Conservation (phyloP, 495 filamentous ascomycete genomes). For the Xylaria grammica region DNA sequence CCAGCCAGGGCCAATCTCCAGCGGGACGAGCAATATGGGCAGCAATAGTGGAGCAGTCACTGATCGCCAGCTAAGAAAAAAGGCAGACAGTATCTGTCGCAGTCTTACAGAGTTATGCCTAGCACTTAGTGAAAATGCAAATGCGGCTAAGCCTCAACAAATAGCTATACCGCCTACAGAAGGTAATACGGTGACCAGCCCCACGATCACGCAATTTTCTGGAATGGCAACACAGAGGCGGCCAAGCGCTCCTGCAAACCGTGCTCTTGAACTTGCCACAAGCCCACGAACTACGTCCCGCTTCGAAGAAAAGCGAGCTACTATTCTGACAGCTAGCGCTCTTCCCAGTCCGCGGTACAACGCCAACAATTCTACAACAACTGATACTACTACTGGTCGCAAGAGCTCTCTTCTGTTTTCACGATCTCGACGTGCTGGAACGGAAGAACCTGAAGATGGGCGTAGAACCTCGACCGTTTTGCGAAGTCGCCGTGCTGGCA, state of each 20-base stretch:
- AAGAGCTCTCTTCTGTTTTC: slow-evolving; percentile 53
- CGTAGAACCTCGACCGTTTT: slow-evolving; percentile 49
- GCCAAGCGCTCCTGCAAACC: slow-evolving; percentile 41
- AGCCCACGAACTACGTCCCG: slow-evolving; percentile 71
- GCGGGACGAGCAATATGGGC: slow-evolving; percentile 65
- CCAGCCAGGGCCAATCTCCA: slow-evolving; percentile 64
- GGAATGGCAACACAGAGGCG: slow-evolving; percentile 40
- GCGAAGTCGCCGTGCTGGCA: slow-evolving; percentile 49
- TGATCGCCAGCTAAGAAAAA: slow-evolving; percentile 83
- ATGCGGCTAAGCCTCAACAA: slow-evolving; percentile 41
- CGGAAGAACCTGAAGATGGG: slow-evolving; percentile 53
- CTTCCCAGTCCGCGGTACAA: slow-evolving; percentile 47
- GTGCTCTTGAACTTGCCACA: slow-evolving; percentile 42
- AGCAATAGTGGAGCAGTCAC: slow-evolving; percentile 62
- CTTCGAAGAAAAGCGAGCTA: slow-evolving; percentile 73
- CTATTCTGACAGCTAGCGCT: slow-evolving; percentile 56
- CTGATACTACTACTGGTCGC: slow-evolving; percentile 37
- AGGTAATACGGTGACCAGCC: slow-evolving; percentile 36
- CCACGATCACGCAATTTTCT: slow-evolving; percentile 42
- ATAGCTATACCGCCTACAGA: slow-evolving; percentile 36
- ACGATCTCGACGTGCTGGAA: slow-evolving; percentile 48
- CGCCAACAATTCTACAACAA: slow-evolving; percentile 34
- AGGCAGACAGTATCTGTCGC: slow-evolving; percentile 90
- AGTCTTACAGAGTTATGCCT: slow-evolving; percentile 92
- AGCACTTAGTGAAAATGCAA: slow-evolving; percentile 69